phyloP scores from a whole-genome alignment of 192 early-diverging fungal species.

The Chytriomyces confervae region DNA sequence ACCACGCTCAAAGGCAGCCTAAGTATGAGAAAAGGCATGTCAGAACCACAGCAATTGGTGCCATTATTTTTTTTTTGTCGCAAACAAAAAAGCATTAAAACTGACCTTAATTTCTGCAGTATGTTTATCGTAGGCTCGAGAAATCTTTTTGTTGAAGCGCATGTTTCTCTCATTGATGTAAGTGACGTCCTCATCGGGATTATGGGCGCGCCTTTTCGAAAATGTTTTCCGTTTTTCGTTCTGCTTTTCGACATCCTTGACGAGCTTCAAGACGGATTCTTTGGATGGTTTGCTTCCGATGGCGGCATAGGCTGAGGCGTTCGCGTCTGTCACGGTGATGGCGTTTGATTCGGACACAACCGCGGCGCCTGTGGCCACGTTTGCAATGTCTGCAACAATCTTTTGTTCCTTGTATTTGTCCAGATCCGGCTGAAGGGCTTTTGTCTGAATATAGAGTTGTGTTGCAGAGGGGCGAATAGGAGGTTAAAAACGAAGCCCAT shows the following conservation, averaged over 20 bases:
- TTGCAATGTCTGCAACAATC: conserved; percentile 45
- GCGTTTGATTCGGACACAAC: conserved; percentile 22
- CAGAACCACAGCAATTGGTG: background rate
- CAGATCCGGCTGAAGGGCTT: conserved; percentile 85
- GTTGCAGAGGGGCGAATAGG: no score
- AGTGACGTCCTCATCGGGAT: conserved; percentile 83
- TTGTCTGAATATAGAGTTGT: conserved; percentile 41
- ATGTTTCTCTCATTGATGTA: conserved; percentile 98
- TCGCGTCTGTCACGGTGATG: conserved; percentile 49
- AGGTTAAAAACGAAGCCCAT: no score
- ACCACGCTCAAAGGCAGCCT: conserved; percentile 47
- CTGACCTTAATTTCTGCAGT: conserved; percentile 91
- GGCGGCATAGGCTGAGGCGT: conserved; percentile 69
- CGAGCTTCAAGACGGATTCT: conserved; percentile 74
- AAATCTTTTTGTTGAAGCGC: conserved; percentile 95
- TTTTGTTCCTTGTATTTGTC: conserved; percentile 74
- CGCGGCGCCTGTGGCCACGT: conserved; percentile 44
- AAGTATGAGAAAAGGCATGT: conserved; percentile 1
- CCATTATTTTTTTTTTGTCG: background rate
- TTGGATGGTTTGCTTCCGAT: conserved; percentile 64
- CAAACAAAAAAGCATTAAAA: conserved; percentile 37
- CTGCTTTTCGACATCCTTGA: conserved; percentile 76
- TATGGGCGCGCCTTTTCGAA: conserved; percentile 71
- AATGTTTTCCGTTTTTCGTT: conserved; percentile 53
- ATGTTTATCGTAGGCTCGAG: conserved; percentile 92